phyloP scores from a whole-genome alignment of 108 stramenopile genomes.

The Nannochloropsis gaditana region DNA sequence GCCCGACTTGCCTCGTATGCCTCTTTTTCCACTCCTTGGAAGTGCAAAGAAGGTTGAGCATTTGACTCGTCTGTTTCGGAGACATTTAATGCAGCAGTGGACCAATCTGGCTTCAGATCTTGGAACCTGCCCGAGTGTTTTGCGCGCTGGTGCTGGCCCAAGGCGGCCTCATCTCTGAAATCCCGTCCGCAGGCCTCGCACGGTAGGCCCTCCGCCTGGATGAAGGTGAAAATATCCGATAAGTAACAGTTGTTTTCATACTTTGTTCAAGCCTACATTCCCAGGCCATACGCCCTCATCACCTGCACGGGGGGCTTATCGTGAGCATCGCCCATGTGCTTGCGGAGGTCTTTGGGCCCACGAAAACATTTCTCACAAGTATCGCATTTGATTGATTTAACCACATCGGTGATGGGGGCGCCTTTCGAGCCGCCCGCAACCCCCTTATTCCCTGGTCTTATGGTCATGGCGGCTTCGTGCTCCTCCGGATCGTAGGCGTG shows the following conservation, averaged over 20 bases:
- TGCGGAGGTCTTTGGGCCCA: neutral
- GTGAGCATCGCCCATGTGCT: constrained; percentile 2
- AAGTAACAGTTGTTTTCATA: no score
- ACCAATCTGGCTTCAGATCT: constrained; percentile 47
- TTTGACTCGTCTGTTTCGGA: constrained; percentile 12
- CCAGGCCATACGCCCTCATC: no score
- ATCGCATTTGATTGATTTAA: neutral
- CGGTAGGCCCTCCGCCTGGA: constrained; percentile 13
- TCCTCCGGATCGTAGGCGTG: constrained; percentile 17
- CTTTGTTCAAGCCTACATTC: no score
- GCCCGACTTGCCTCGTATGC: neutral
- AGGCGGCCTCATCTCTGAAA: constrained; percentile 31
- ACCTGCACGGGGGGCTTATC: neutral
- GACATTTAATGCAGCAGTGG: constrained; percentile 18
- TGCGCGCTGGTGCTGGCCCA: constrained; percentile 35
- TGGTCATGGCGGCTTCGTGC: constrained; percentile 24
- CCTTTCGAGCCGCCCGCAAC: neutral
- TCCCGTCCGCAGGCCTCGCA: constrained; percentile 31
- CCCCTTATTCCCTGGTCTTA: neutral
- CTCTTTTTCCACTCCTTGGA: neutral
- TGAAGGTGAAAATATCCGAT: neutral
- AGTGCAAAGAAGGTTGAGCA: neutral
- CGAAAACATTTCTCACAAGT: neutral
- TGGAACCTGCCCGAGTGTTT: constrained; percentile 32
- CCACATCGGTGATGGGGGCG: neutral